Evolutionary conservation across 2,329 filamentous ascomycete species (phyloP).

Genomic region (Neofusicoccum kwambonambiense): DNA sequence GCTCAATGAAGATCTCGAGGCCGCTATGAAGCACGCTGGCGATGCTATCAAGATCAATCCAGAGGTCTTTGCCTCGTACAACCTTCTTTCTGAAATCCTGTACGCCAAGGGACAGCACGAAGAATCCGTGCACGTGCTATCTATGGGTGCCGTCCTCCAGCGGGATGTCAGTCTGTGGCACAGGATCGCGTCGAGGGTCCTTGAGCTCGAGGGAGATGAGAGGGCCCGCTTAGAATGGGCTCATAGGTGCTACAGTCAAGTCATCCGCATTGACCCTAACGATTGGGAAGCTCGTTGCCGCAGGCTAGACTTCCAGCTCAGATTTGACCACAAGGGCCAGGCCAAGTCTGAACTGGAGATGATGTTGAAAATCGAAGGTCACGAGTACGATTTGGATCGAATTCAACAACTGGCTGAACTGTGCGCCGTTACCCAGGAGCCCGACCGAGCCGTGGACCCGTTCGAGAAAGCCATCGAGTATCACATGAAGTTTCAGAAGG

Average conservation of each 20-base stretch:
- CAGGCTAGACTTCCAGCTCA: slow-evolving; percentile 56
- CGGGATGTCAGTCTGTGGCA: slow-evolving; percentile 58
- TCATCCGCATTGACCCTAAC: slow-evolving; percentile 52
- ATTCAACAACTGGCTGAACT: slow-evolving; percentile 58
- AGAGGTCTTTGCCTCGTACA: slow-evolving; percentile 62
- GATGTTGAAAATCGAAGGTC: slow-evolving; percentile 53
- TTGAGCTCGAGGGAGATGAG: slow-evolving; percentile 48
- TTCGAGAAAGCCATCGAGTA: slow-evolving; percentile 56
- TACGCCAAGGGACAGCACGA: slow-evolving; percentile 55
- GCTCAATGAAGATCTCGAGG: slow-evolving; percentile 59
- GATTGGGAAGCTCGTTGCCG: slow-evolving; percentile 55
- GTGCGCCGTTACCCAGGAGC: slow-evolving; percentile 52
- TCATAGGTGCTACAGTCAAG: slow-evolving; percentile 53
- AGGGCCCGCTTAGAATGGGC: slow-evolving; percentile 47
- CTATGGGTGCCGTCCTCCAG: slow-evolving; percentile 58
- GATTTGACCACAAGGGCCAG: slow-evolving; percentile 34
- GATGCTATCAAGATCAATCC: slow-evolving; percentile 51
- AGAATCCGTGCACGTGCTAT: slow-evolving; percentile 56
- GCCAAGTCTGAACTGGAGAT: slow-evolving; percentile 54
- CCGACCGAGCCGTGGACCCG: slow-evolving; percentile 47
- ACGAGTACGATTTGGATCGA: slow-evolving; percentile 50
- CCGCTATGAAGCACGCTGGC: slow-evolving; percentile 35
- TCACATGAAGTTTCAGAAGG: slow-evolving; percentile 43
- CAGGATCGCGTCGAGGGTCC: slow-evolving; percentile 55
- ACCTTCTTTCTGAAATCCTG: slow-evolving; percentile 59